Conservation (phyloP, 2,329 filamentous ascomycete species). For the Aspergillus transmontanensis region DNA sequence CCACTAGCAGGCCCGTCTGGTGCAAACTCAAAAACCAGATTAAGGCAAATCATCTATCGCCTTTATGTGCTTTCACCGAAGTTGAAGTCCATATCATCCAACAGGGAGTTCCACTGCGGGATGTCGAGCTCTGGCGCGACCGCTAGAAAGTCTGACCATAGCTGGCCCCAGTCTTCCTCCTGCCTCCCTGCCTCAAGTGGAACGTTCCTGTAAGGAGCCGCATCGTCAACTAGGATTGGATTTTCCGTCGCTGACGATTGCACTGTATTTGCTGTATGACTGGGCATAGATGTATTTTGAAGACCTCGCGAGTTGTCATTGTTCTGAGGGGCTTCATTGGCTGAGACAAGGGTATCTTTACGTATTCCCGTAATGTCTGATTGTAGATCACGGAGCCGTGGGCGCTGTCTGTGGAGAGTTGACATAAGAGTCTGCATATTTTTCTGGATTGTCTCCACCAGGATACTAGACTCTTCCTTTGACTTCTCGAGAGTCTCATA, state of each 20-base stretch:
- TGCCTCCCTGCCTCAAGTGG: neutral
- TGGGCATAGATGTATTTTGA: neutral
- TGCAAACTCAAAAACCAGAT: neutral
- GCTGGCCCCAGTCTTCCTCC: neutral
- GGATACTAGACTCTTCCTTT: neutral
- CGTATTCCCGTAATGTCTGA: neutral
- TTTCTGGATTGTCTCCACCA: conserved; percentile 3
- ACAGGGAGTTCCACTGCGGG: neutral
- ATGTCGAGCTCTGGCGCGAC: neutral
- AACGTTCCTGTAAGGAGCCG: neutral
- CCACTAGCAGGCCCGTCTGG: neutral
- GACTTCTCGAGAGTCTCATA: conserved; percentile 9
- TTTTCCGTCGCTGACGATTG: neutral
- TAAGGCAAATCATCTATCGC: neutral
- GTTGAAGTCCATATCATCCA: neutral
- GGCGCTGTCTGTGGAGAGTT: neutral
- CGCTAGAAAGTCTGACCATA: neutral
- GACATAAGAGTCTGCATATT: conserved; percentile 7
- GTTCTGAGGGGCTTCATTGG: no score
- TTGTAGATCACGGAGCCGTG: neutral
- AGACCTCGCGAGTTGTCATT: no score
- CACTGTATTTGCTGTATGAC: neutral
- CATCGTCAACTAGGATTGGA: neutral
- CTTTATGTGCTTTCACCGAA: neutral
- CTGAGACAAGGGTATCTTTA: neutral